A percentile compares a stretch with the other conserved stretches of the same genome.
Evolutionary conservation across 73 alveolate species (phyloP).

Genomic region (Symbiodinium natans): DNA sequence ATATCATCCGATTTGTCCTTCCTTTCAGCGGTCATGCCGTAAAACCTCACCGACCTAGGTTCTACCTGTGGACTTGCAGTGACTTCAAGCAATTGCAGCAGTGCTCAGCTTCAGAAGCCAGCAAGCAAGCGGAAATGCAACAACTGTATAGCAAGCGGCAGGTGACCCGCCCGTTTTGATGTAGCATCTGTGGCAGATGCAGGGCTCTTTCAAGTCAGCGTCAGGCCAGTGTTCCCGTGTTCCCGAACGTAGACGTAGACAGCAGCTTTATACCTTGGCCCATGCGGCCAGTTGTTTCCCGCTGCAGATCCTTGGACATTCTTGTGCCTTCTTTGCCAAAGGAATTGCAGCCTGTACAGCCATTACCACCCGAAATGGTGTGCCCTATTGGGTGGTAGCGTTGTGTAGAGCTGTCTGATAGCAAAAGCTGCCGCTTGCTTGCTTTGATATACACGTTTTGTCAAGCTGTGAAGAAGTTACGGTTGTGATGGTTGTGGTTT

Average conservation of each 20-base stretch:
- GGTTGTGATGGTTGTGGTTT: too few species aligned
- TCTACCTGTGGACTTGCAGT: neutral
- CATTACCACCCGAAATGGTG: neutral
- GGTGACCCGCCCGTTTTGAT: neutral
- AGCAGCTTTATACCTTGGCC: neutral
- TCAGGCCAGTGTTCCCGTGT: too few species aligned
- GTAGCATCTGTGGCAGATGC: neutral
- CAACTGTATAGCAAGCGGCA: neutral
- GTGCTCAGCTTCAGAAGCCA: neutral
- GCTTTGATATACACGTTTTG: too few species aligned
- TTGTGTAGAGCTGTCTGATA: too few species aligned
- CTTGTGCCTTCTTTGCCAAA: neutral
- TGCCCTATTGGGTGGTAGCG: constrained; percentile 16
- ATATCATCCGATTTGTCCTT: too few species aligned
- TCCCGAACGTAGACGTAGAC: neutral
- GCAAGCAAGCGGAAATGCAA: constrained; percentile 17
- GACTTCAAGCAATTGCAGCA: neutral
- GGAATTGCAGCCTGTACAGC: neutral
- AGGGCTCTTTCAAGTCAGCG: too few species aligned
- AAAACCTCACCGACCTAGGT: neutral
- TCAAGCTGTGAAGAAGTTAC: too few species aligned
- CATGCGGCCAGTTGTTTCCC: neutral
- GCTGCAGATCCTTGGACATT: neutral
- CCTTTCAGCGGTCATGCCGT: too few species aligned
- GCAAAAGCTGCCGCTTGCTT: too few species aligned